Percentiles rank a stretch among this genome's conserved stretches.
These are phyloP conservation scores for Rosa multiflora DNA, from an alignment of 306 rosid species.

Conservation along the genomic window DNA sequence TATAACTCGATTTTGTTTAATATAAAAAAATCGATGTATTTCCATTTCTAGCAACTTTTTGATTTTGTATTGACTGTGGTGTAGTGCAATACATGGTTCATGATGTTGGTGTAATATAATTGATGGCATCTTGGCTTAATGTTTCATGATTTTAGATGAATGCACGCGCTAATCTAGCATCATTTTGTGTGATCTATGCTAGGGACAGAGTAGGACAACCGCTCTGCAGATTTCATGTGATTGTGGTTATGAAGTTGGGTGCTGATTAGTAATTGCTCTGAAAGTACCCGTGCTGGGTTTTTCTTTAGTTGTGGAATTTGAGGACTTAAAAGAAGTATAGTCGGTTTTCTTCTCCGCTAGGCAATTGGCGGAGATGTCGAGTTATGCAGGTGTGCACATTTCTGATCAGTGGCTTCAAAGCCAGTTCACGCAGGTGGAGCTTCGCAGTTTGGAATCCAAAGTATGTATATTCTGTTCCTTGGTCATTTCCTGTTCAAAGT, in stretches of 20 bases:
- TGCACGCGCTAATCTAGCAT: slow-evolving; percentile 26
- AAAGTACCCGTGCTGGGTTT: slow-evolving; percentile 13
- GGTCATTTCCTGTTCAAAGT: slow-evolving; percentile 3
- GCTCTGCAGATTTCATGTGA: slow-evolving; percentile 19
- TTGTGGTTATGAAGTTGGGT: slow-evolving; percentile 29
- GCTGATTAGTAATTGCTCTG: slow-evolving; percentile 6
- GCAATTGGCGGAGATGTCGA: slow-evolving; percentile 59
- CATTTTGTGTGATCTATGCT: slow-evolving; percentile 30
- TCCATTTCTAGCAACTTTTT: slow-evolving; percentile 12
- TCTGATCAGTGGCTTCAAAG: slow-evolving; percentile 93
- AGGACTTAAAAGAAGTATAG: slow-evolving; percentile 19
- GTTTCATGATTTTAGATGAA: not conserved
- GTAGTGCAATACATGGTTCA: not conserved
- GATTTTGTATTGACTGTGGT: not conserved
- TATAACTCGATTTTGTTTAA: not conserved
- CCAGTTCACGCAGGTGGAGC: slow-evolving; percentile 95
- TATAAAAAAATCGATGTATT: not conserved
- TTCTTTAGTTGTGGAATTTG: slow-evolving; percentile 16
- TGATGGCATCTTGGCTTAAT: not conserved
- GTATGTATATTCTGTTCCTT: slow-evolving; percentile 40
- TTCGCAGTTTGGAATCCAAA: slow-evolving; percentile 76
- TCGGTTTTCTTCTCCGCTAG: slow-evolving; percentile 15
- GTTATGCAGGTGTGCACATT: slow-evolving; percentile 75
- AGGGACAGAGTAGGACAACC: slow-evolving; percentile 36
- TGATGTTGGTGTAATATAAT: not conserved